Evolutionary conservation across 2,329 filamentous ascomycete genomes (phyloP).

Genomic region (Camillea tinctor): DNA sequence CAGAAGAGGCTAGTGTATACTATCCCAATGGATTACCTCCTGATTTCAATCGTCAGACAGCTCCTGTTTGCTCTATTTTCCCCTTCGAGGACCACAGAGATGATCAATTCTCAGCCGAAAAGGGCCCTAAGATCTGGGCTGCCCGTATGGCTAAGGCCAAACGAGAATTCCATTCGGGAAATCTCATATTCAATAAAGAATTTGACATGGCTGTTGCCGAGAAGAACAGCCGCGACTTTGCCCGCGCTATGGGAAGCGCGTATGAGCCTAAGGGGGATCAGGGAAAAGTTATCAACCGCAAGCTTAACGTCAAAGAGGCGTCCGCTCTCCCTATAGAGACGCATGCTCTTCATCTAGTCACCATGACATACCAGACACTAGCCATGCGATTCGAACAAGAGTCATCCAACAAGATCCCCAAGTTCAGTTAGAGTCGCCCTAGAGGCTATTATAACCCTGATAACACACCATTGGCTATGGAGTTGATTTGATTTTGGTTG

Average conservation of each 20-base stretch:
- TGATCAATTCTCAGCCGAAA: constrained; percentile 12
- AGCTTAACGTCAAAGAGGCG: constrained; percentile 38
- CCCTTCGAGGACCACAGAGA: constrained; percentile 14
- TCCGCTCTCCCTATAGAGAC: constrained; percentile 38
- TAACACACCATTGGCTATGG: neutral
- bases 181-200: constrained; percentile 35
- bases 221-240: constrained; percentile 26
- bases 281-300: constrained; percentile 23
- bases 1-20: constrained; percentile 29
- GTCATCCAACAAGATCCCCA: constrained; percentile 13
- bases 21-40: constrained; percentile 33
- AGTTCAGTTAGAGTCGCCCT: constrained; percentile 9
- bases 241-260: constrained; percentile 37
- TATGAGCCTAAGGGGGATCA: constrained; percentile 32
- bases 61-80: constrained; percentile 26
- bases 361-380: constrained; percentile 37
- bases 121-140: constrained; percentile 21
- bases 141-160: constrained; percentile 32
- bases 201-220: constrained; percentile 33
- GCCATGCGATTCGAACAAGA: constrained; percentile 18
- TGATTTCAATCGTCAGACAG: constrained; percentile 25
- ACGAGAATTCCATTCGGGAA: constrained; percentile 40
- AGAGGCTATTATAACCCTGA: neutral
- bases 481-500: neutral
- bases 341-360: constrained; percentile 42